phyloP scores from a whole-genome alignment of 176 grass and related monocot species.

The Oryza nivara region DNA sequence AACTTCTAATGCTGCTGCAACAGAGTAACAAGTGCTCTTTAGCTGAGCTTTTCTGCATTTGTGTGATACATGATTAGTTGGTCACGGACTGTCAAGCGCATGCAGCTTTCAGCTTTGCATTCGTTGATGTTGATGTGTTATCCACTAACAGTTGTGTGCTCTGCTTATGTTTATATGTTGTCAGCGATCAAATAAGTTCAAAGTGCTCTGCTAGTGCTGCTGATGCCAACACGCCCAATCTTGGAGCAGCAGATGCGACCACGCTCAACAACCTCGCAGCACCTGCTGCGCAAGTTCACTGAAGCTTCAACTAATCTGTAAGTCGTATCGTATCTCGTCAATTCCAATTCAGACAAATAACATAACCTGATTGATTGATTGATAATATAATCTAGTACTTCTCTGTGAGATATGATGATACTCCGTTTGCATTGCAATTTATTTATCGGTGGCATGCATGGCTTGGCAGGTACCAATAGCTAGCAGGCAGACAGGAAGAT shows the following conservation, averaged over 20 bases:
- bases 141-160: not conserved
- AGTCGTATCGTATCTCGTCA: not conserved
- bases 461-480: conserved; percentile 17
- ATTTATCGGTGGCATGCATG: not conserved
- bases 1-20: not conserved
- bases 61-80: not conserved
- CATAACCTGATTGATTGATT: not conserved
- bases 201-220: not conserved
- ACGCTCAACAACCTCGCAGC: not conserved
- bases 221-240: not conserved
- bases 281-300: not conserved
- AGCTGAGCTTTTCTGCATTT: not conserved
- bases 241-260: not conserved
- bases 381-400: not conserved
- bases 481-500: not conserved
- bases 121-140: not conserved
- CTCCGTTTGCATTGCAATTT: no score
- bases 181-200: not conserved
- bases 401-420: not conserved
- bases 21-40: not conserved
- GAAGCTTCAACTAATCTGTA: conserved; percentile 20
- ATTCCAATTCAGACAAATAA: not conserved
- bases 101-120: not conserved
- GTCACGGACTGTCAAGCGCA: not conserved
- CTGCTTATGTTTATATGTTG: conserved; percentile 8